Evolutionary conservation across 2,329 filamentous ascomycete species (phyloP).

Genomic region (Penicillium palitans): DNA sequence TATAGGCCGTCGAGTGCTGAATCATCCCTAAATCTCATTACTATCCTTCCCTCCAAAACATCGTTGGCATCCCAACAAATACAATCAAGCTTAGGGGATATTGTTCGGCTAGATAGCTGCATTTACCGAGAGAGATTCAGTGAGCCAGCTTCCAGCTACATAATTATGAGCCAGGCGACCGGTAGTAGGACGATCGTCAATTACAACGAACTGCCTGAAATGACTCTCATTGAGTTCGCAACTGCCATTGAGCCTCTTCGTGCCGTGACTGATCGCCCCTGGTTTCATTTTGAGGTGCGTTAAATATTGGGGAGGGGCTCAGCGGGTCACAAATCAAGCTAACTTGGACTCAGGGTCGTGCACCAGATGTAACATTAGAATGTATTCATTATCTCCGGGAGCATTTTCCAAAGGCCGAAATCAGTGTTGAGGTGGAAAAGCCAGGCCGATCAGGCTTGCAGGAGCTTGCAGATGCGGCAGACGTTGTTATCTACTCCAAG

Average conservation of each 20-base stretch:
- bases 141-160: slow-evolving; percentile 67
- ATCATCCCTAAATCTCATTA: slow-evolving; percentile 40
- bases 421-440: slow-evolving; percentile 75
- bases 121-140: slow-evolving; percentile 58
- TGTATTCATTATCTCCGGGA: slow-evolving; percentile 60
- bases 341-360: slow-evolving; percentile 55
- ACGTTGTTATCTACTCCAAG: slow-evolving; percentile 73
- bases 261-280: slow-evolving; percentile 38
- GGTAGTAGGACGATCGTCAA: slow-evolving; percentile 70
- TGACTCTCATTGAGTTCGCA: slow-evolving; percentile 63
- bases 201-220: slow-evolving; percentile 66
- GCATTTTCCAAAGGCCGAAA: slow-evolving; percentile 45
- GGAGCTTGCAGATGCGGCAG: slow-evolving; percentile 61
- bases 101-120: slow-evolving; percentile 56
- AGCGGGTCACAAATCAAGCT: background rate
- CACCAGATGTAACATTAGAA: slow-evolving; percentile 59
- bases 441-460: slow-evolving; percentile 61
- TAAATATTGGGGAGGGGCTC: background rate
- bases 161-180: slow-evolving; percentile 61
- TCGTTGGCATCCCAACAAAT: slow-evolving; percentile 57
- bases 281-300: slow-evolving; percentile 70
- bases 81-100: slow-evolving; percentile 53
- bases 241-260: slow-evolving; percentile 44
- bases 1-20: slow-evolving; percentile 7
- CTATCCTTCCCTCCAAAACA: slow-evolving; percentile 54